Conservation (phyloP, 345 rosid species). For the Populus davidiana region DNA sequence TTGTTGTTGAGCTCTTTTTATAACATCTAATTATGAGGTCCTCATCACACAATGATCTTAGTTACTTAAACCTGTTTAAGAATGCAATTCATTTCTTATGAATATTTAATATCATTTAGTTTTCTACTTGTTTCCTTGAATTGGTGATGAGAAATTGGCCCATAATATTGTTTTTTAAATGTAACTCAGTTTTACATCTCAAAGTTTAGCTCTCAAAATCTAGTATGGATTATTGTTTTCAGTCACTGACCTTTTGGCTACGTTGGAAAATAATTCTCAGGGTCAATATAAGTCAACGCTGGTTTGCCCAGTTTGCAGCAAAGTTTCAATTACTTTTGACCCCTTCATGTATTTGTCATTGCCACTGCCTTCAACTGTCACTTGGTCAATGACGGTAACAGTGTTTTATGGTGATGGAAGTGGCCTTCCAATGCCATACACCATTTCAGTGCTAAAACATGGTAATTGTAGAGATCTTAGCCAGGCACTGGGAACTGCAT, state of each 20-base stretch:
- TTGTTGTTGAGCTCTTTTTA: not conserved
- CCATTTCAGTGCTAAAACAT: conserved; percentile 68
- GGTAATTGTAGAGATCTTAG: conserved; percentile 72
- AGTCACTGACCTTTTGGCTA: conserved; percentile 8
- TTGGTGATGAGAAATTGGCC: not conserved
- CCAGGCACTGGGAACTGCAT: conserved; percentile 61
- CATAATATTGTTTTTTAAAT: not conserved
- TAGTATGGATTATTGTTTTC: not conserved
- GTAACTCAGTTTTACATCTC: not conserved
- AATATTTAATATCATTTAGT: not conserved
- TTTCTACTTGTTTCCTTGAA: not conserved
- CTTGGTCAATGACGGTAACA: conserved; percentile 80
- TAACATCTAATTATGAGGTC: not conserved
- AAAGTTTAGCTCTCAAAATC: not conserved
- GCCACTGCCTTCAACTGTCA: conserved; percentile 81
- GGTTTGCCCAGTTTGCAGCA: conserved; percentile 81
- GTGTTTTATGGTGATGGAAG: conserved; percentile 73
- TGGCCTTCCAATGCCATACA: conserved; percentile 70
- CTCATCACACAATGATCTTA: not conserved
- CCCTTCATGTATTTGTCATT: conserved; percentile 92
- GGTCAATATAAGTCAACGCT: conserved; percentile 96
- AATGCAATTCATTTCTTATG: not conserved
- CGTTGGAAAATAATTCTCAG: conserved; percentile 43
- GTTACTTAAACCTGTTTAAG: not conserved
- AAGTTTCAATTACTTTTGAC: conserved; percentile 86